A percentile compares a stretch with the other conserved stretches of the same genome.
Evolutionary conservation across 768 basidiomycete species (phyloP).

Genomic region (Xerocomellus amylosporus): DNA sequence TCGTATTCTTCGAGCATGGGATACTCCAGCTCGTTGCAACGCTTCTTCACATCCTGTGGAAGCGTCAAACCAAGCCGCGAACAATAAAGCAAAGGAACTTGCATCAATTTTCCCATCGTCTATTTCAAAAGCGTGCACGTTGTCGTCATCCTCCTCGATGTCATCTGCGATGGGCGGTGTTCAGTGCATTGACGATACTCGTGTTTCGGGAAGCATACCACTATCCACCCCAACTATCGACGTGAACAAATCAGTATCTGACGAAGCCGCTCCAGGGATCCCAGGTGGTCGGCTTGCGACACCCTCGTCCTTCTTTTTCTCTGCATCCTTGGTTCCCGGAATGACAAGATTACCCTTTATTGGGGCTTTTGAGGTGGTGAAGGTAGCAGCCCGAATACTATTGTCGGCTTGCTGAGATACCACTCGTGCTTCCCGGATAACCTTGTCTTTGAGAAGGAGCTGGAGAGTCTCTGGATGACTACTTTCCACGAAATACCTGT

Average conservation of each 20-base stretch:
- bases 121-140: slow-evolving; percentile 96
- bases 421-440: slow-evolving; percentile 83
- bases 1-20: slow-evolving; percentile 99
- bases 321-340: slow-evolving; percentile 75
- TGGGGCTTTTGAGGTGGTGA: slow-evolving; percentile 81
- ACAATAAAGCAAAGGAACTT: slow-evolving; percentile 20
- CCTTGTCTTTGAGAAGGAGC: slow-evolving; percentile 76
- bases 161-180: slow-evolving; percentile 59
- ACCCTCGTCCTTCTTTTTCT: slow-evolving; percentile 67
- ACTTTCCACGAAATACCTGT: slow-evolving; percentile 96
- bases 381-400: slow-evolving; percentile 71
- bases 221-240: slow-evolving; percentile 94
- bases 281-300: slow-evolving; percentile 32
- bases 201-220: slow-evolving; percentile 45
- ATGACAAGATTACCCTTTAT: slow-evolving; percentile 80
- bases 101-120: slow-evolving; percentile 92
- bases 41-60: slow-evolving; percentile 85
- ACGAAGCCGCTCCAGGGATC: slow-evolving; percentile 28
- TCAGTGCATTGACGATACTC: not conserved
- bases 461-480: slow-evolving; percentile 93
- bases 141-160: slow-evolving; percentile 96
- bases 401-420: slow-evolving; percentile 65
- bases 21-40: slow-evolving; percentile 94
- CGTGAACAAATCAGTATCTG: slow-evolving; percentile 83
- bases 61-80: slow-evolving; percentile 7